A percentile compares a stretch with the other conserved stretches of the same genome.
Conservation (phyloP, 768 basidiomycete species). For the Butyriboletus loyo region DNA sequence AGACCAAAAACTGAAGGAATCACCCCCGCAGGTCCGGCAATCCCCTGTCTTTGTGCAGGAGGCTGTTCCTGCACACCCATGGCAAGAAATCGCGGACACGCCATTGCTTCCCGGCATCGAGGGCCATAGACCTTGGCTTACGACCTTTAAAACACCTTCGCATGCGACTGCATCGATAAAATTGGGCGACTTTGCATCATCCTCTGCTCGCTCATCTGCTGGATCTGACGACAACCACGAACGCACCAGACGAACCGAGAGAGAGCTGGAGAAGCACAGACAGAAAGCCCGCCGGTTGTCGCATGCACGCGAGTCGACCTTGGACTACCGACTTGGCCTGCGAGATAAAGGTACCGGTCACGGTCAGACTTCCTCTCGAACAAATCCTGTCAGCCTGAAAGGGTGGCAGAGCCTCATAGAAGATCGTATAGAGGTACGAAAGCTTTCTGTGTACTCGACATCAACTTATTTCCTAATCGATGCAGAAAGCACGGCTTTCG, state of each 20-base stretch:
- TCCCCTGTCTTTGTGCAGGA: background rate
- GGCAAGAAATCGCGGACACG: constrained; percentile 34
- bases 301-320: constrained; percentile 63
- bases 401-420: constrained; percentile 78
- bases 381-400: constrained; percentile 62
- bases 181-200: constrained; percentile 43
- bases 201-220: constrained; percentile 14
- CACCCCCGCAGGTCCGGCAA: constrained; percentile 39
- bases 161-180: constrained; percentile 53
- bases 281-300: constrained; percentile 55
- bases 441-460: background rate
- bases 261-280: constrained; percentile 50
- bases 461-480: background rate
- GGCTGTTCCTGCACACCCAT: background rate
- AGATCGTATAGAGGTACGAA: constrained; percentile 70
- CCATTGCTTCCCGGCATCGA: constrained; percentile 53
- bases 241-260: constrained; percentile 40
- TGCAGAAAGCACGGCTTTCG: constrained; percentile 59
- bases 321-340: constrained; percentile 74
- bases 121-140: constrained; percentile 67
- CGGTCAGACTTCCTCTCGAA: constrained; percentile 21
- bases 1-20: constrained; percentile 61
- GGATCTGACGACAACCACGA: constrained; percentile 33
- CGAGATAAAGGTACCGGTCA: constrained; percentile 21
- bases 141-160: constrained; percentile 59